phyloP scores from a whole-genome alignment of 495 filamentous ascomycete genomes.

The Amniculicola lignicola region DNA sequence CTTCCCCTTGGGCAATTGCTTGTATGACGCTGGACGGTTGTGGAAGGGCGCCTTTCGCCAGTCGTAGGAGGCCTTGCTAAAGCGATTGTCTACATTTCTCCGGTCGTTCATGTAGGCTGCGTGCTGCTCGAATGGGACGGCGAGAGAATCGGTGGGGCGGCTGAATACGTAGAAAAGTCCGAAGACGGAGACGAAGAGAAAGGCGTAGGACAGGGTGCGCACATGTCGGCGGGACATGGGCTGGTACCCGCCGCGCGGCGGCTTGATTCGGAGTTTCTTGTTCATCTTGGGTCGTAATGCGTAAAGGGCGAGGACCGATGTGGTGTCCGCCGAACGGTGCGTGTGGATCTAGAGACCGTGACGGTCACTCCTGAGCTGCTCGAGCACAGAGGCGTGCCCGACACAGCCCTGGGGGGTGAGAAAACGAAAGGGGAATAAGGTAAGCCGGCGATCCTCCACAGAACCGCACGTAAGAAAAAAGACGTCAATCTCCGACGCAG shows the following conservation, averaged over 20 bases:
- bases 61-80: slow-evolving; percentile 24
- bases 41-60: slow-evolving; percentile 31
- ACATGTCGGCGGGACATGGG: slow-evolving; percentile 6
- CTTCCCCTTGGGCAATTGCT: slow-evolving; percentile 26
- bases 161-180: slow-evolving; percentile 11
- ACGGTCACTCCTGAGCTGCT: no score
- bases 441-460: no score
- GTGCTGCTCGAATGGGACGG: slow-evolving; percentile 17
- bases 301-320: no score
- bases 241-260: not conserved
- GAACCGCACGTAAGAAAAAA: no score
- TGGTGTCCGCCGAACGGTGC: no score
- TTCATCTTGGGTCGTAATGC: not conserved
- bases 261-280: not conserved
- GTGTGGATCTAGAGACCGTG: no score
- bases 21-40: slow-evolving; percentile 9
- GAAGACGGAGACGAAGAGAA: slow-evolving; percentile 1
- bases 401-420: no score
- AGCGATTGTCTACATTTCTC: not conserved
- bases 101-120: slow-evolving; percentile 27
- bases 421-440: no score
- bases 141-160: slow-evolving; percentile 11
- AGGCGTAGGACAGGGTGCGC: not conserved
- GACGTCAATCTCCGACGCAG: no score
- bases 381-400: no score